Conservation (phyloP, 495 filamentous ascomycete genomes). For the Tuber microsphaerosporum region DNA sequence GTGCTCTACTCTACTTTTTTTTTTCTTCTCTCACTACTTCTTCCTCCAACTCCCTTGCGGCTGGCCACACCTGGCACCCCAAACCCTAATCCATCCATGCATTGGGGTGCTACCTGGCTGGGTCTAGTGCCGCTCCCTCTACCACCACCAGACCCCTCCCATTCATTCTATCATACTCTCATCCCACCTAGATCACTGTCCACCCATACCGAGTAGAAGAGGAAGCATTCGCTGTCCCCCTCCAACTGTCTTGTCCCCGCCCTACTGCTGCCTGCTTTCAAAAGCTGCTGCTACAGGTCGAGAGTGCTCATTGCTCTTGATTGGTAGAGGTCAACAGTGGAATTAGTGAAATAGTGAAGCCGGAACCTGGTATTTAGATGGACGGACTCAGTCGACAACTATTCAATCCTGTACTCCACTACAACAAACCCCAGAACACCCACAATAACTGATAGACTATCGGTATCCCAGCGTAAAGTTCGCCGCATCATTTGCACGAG, state of each 20-base stretch:
- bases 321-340: slow-evolving; percentile 12
- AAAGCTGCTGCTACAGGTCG: slow-evolving; percentile 13
- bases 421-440: slow-evolving; percentile 13
- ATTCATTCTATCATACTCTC: slow-evolving; percentile 2
- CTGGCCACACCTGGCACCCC: slow-evolving; percentile 18
- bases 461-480: slow-evolving; percentile 1
- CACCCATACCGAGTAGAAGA: slow-evolving; percentile 17
- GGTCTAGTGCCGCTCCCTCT: slow-evolving; percentile 32
- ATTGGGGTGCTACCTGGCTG: slow-evolving; percentile 15
- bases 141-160: slow-evolving; percentile 28
- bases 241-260: background rate
- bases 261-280: slow-evolving; percentile 4
- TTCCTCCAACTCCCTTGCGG: background rate
- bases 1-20: slow-evolving; percentile 6
- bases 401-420: background rate
- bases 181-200: slow-evolving; percentile 21
- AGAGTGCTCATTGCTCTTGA: slow-evolving; percentile 35
- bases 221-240: slow-evolving; percentile 12
- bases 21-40: background rate
- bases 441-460: slow-evolving; percentile 4
- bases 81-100: slow-evolving; percentile 35
- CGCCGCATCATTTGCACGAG: slow-evolving; percentile 15
- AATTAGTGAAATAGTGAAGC: slow-evolving; percentile 19
- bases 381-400: background rate
- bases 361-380: background rate